Percentiles rank a stretch among this genome's conserved stretches.
phyloP scores from a whole-genome alignment of 179 eudicot species.

The Beta corolliflora region DNA sequence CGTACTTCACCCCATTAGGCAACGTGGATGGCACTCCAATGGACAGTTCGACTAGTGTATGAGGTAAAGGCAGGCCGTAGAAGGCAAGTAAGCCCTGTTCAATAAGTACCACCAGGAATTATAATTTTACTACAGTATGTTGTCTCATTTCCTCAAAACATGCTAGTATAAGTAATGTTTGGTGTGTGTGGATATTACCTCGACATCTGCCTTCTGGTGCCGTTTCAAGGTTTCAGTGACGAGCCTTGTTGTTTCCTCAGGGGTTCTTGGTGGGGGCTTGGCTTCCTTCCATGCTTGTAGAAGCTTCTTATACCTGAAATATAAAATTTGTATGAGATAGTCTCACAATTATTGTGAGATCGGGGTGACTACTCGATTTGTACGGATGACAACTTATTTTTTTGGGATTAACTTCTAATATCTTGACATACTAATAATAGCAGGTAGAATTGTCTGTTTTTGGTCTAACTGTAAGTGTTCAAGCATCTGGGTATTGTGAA shows the following conservation, averaged over 20 bases:
- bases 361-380: not conserved
- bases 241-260: constrained; percentile 87
- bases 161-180: not conserved
- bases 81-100: constrained; percentile 77
- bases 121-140: not conserved
- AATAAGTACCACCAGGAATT: not conserved
- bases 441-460: not conserved
- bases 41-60: constrained; percentile 48
- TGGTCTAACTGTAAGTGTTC: not conserved
- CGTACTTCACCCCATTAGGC: constrained; percentile 76
- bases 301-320: constrained; percentile 74
- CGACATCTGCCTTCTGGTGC: constrained; percentile 84
- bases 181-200: constrained; percentile 47
- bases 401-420: not conserved
- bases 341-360: no score
- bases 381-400: not conserved
- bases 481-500: not conserved
- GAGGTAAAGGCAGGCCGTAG: constrained; percentile 83
- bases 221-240: constrained; percentile 61
- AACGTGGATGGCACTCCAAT: constrained; percentile 42
- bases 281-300: constrained; percentile 83
- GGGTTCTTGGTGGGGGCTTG: constrained; percentile 79
- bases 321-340: not conserved
- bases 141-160: not conserved
- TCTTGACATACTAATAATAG: not conserved